phyloP scores from a whole-genome alignment of 306 rosid species.

The Abrus precatorius region DNA sequence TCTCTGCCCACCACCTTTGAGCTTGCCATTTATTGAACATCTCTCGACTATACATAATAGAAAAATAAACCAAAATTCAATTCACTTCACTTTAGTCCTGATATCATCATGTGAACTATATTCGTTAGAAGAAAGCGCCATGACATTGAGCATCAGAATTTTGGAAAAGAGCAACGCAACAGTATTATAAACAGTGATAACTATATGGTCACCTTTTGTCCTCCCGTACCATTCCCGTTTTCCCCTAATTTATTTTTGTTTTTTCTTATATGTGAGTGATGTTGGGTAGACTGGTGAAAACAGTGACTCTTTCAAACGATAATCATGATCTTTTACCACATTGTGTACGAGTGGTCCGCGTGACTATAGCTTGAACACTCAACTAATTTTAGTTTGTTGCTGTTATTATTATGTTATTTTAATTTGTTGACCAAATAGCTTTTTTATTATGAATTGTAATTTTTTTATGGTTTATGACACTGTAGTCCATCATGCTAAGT shows the following conservation, averaged over 20 bases:
- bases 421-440: slow-evolving; percentile 45
- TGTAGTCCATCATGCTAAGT: slow-evolving; percentile 48
- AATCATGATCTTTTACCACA: slow-evolving; percentile 31
- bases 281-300: slow-evolving; percentile 47
- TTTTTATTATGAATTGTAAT: slow-evolving; percentile 36
- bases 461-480: slow-evolving; percentile 46
- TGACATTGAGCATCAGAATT: slow-evolving; percentile 3
- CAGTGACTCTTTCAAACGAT: slow-evolving; percentile 39
- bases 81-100: slow-evolving; percentile 29
- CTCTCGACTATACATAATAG: slow-evolving; percentile 55
- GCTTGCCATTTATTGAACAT: slow-evolving; percentile 70
- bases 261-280: neutral
- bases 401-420: slow-evolving; percentile 42
- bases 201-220: slow-evolving; percentile 13
- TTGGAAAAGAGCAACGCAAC: slow-evolving; percentile 14
- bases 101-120: neutral
- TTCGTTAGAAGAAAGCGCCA: slow-evolving; percentile 32
- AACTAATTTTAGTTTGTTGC: slow-evolving; percentile 33
- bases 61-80: slow-evolving; percentile 44
- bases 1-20: slow-evolving; percentile 71
- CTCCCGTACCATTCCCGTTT: slow-evolving; percentile 3
- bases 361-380: slow-evolving; percentile 41
- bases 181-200: slow-evolving; percentile 19
- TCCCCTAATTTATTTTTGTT: neutral
- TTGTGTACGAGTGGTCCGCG: slow-evolving; percentile 45